These are phyloP conservation scores for Leishmania guyanensis DNA, from an alignment of 208 protist genomes.

Conservation along the genomic window DNA sequence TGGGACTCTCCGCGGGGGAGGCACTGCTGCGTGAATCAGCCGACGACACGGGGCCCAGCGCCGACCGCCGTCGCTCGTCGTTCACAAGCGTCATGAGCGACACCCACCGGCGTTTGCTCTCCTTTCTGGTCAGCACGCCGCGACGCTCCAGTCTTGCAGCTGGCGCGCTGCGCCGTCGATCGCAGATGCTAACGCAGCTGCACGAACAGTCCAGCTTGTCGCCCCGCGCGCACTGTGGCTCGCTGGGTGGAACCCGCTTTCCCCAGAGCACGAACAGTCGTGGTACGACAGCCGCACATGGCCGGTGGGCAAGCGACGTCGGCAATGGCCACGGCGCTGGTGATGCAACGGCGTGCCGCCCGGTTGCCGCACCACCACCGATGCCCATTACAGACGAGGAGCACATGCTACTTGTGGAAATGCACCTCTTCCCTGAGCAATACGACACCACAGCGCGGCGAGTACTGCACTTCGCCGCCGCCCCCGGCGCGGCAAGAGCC, in stretches of 20 bases:
- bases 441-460: conserved; percentile 20
- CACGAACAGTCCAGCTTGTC: not conserved
- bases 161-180: conserved; percentile 11
- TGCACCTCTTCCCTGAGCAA: conserved; percentile 61
- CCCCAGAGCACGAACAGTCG: not conserved
- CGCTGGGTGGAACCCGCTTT: not conserved
- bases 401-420: conserved; percentile 54
- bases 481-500: not conserved
- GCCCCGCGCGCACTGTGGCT: not conserved
- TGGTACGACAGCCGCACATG: not conserved
- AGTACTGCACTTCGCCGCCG: conserved; percentile 12
- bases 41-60: not conserved
- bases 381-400: conserved; percentile 46
- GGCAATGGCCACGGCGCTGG: not conserved
- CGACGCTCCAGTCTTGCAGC: conserved; percentile 8
- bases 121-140: conserved; percentile 18
- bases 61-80: conserved; percentile 10
- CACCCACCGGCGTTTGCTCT: conserved; percentile 16
- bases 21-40: conserved; percentile 14
- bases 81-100: not conserved
- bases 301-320: not conserved
- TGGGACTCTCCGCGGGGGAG: not conserved
- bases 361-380: not conserved
- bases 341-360: not conserved
- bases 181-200: not conserved